Conservation (phyloP, 495 filamentous ascomycete genomes). For the Penicillium goetzii region DNA sequence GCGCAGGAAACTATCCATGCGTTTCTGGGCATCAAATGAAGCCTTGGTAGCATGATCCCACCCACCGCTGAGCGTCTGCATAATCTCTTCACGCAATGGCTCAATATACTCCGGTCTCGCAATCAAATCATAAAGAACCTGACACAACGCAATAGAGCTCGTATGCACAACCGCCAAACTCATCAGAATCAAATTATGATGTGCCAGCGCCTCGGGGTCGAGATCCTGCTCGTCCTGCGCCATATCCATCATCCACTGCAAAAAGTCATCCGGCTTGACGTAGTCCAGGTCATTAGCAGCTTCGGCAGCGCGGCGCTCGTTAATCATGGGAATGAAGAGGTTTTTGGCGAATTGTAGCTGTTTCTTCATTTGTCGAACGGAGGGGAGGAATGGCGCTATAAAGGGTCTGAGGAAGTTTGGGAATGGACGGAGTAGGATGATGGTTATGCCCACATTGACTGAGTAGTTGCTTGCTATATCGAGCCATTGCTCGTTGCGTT, state of each 20-base stretch:
- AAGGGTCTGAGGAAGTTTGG: conserved; percentile 44
- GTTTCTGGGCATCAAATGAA: conserved; percentile 22
- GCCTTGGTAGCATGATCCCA: conserved; percentile 31
- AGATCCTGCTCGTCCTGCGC: conserved; percentile 29
- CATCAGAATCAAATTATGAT: conserved; percentile 34
- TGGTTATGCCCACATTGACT: conserved; percentile 45
- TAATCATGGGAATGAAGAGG: conserved; percentile 39
- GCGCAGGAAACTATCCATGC: conserved; percentile 44
- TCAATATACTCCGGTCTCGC: conserved; percentile 33
- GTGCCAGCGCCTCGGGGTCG: conserved; percentile 32
- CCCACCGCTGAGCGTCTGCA: conserved; percentile 25
- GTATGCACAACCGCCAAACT: conserved; percentile 41
- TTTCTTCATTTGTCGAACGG: conserved; percentile 29
- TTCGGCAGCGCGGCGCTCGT: conserved; percentile 26
- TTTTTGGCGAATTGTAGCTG: conserved; percentile 29
- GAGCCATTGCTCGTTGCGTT: conserved; percentile 59
- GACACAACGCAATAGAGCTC: conserved; percentile 38
- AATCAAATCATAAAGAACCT: conserved; percentile 41
- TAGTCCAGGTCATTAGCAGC: conserved; percentile 25
- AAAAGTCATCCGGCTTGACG: conserved; percentile 41
- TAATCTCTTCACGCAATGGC: conserved; percentile 38
- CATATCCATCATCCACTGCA: conserved; percentile 48
- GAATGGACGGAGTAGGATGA: conserved; percentile 36
- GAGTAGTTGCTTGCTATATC: conserved; percentile 57
- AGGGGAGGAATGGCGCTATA: conserved; percentile 36